Conservation (phyloP, 2,329 filamentous ascomycete species). For the Paracamarosporium sp. region DNA sequence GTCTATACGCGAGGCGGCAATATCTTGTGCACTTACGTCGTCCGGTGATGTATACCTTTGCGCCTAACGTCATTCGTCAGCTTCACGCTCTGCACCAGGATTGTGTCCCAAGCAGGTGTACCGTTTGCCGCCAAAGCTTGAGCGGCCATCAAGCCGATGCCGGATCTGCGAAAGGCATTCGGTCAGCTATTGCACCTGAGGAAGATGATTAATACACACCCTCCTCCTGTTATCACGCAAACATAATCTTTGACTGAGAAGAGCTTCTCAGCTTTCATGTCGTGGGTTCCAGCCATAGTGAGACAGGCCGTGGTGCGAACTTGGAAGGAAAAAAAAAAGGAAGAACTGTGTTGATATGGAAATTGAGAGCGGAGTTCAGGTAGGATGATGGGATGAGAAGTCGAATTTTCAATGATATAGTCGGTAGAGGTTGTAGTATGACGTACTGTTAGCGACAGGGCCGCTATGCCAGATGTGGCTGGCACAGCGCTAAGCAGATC, state of each 20-base stretch:
- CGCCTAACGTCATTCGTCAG: constrained; percentile 45
- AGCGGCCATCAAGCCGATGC: constrained; percentile 70
- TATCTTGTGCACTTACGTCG: constrained; percentile 45
- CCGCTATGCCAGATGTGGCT: not conserved
- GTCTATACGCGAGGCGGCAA: not conserved
- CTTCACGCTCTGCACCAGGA: not conserved
- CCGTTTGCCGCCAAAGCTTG: constrained; percentile 65
- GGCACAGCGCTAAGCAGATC: not conserved
- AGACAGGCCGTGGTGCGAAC: not conserved
- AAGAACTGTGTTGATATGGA: not conserved
- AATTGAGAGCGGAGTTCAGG: not conserved
- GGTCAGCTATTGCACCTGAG: not conserved
- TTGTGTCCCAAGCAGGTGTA: constrained; percentile 8
- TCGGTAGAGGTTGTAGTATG: not conserved
- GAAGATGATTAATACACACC: not conserved
- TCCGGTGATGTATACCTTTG: constrained; percentile 67
- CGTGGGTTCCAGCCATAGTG: constrained; percentile 53
- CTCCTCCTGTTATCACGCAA: constrained; percentile 65
- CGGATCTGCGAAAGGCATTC: constrained; percentile 51
- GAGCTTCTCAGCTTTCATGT: constrained; percentile 59
- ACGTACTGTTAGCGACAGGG: not conserved
- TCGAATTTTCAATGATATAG: not conserved
- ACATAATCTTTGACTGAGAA: constrained; percentile 64
- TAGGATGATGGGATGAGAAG: not conserved
- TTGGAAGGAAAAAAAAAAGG: not conserved